A percentile compares a stretch with the other conserved stretches of the same genome.
These are phyloP conservation scores for Hypomontagnella submonticulosa DNA, from an alignment of 495 filamentous ascomycete species.

Conservation along the genomic window DNA sequence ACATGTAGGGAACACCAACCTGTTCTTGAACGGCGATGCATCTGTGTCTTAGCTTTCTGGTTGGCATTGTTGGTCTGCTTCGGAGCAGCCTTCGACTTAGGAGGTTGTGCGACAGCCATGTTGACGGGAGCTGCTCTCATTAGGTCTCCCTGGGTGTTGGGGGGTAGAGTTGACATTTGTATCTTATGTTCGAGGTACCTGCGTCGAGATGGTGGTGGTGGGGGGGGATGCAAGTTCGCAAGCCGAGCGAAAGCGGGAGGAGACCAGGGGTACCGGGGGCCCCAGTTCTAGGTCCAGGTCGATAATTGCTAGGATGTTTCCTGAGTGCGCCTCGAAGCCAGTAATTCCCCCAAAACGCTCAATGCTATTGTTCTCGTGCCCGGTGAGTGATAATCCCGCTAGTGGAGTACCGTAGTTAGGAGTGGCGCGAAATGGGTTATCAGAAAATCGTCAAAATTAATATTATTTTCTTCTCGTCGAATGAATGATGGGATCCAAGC, in stretches of 20 bases:
- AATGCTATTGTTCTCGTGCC: slow-evolving; percentile 46
- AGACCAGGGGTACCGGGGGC: slow-evolving; percentile 50
- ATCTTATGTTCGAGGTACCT: slow-evolving; percentile 57
- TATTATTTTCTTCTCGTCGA: slow-evolving; percentile 58
- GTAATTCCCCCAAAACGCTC: slow-evolving; percentile 44
- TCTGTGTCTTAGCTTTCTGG: slow-evolving; percentile 76
- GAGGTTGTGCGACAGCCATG: slow-evolving; percentile 66
- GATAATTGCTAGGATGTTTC: slow-evolving; percentile 43
- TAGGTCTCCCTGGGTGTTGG: slow-evolving; percentile 62
- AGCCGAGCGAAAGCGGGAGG: slow-evolving; percentile 61
- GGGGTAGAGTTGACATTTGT: slow-evolving; percentile 72
- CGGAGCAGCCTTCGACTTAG: slow-evolving; percentile 64
- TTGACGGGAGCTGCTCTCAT: slow-evolving; percentile 65
- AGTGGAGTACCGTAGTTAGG: slow-evolving; percentile 23
- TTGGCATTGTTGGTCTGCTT: slow-evolving; percentile 63
- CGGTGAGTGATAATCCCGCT: slow-evolving; percentile 42
- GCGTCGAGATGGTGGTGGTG: slow-evolving; percentile 54
- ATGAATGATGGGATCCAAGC: slow-evolving; percentile 63
- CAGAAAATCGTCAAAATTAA: slow-evolving; percentile 50
- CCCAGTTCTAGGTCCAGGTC: slow-evolving; percentile 55
- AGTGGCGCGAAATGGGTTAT: slow-evolving; percentile 30
- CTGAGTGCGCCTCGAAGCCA: slow-evolving; percentile 42
- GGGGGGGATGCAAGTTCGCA: slow-evolving; percentile 52
- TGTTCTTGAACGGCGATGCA: slow-evolving; percentile 92
- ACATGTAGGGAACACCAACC: slow-evolving; percentile 66